A percentile compares a stretch with the other conserved stretches of the same genome.
Evolutionary conservation across 805 yeast species (phyloP).

Genomic region (Metschnikowia drakensbergensis): DNA sequence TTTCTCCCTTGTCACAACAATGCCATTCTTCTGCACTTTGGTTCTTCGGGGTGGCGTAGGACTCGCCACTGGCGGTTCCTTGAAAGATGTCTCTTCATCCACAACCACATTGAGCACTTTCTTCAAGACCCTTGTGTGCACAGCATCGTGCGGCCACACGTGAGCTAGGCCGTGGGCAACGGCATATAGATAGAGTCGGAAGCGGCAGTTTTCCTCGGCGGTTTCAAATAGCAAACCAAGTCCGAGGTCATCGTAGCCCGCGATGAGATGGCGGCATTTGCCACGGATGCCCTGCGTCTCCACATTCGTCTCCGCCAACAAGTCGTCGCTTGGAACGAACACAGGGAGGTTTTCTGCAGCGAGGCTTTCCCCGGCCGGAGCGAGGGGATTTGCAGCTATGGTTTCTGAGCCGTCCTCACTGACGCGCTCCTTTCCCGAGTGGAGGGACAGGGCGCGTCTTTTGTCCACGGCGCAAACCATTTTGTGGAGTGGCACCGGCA

Average conservation of each 20-base stretch:
- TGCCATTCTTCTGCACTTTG: neutral
- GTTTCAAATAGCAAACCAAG: constrained; percentile 11
- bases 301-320: constrained; percentile 4
- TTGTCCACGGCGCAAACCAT: constrained; percentile 3
- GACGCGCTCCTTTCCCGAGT: too few species aligned
- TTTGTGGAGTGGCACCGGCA: neutral
- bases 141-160: constrained; percentile 8
- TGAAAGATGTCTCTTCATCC: neutral
- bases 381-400: neutral
- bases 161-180: constrained; percentile 6
- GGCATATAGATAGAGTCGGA: constrained; percentile 16
- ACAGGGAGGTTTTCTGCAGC: constrained; percentile 9
- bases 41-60: neutral
- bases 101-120: constrained; percentile 3
- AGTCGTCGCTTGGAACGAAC: constrained; percentile 9
- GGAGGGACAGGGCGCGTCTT: neutral
- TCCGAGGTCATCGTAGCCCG: constrained; percentile 8
- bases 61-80: too few species aligned
- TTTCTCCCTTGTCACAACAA: neutral
- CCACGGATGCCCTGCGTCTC: constrained; percentile 1
- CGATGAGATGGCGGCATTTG: constrained; percentile 2
- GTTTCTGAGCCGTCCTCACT: neutral
- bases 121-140: constrained; percentile 7
- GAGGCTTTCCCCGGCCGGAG: neutral
- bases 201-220: constrained; percentile 10